Percentiles rank a stretch among this genome's conserved stretches.
Evolutionary conservation across 371 early-diverging fungal species (phyloP).

Genomic region (Rhizopus stolonifer): DNA sequence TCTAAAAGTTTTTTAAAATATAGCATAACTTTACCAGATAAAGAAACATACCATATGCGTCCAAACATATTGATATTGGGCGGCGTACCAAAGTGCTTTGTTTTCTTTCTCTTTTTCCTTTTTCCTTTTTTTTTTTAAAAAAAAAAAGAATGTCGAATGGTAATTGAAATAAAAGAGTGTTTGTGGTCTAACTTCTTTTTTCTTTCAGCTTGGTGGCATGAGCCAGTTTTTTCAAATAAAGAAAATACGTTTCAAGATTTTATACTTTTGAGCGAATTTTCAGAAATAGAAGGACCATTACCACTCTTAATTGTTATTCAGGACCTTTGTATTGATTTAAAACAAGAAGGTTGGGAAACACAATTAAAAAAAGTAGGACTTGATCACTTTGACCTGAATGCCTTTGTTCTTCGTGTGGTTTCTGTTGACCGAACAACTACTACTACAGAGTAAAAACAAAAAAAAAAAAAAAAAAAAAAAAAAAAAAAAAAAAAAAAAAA

Average conservation of each 20-base stretch:
- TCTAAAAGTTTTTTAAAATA: too few relatives aligned
- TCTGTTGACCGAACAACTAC: constrained; percentile 52
- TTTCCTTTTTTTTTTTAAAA: too few relatives aligned
- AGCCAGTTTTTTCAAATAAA: constrained; percentile 10
- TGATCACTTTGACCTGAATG: constrained; percentile 51
- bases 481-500: too few relatives aligned
- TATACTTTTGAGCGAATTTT: constrained; percentile 61
- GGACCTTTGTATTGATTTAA: constrained; percentile 34
- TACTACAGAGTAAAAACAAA: constrained; percentile 35
- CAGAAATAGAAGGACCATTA: constrained; percentile 59
- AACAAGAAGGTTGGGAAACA: constrained; percentile 23
- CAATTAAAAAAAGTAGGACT: constrained; percentile 23
- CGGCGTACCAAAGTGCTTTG: too few relatives aligned
- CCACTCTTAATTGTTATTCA: constrained; percentile 52
- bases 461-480: too few relatives aligned
- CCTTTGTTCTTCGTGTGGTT: constrained; percentile 56
- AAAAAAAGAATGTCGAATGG: too few relatives aligned
- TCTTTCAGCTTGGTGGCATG: constrained; percentile 19
- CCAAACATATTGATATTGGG: too few relatives aligned
- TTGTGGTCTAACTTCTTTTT: too few relatives aligned
- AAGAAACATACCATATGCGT: too few relatives aligned
- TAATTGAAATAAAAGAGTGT: too few relatives aligned
- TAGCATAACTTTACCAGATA: too few relatives aligned
- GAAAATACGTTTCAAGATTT: constrained; percentile 45
- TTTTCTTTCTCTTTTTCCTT: too few relatives aligned